Conservation (phyloP, 2,329 filamentous ascomycete species). For the Aspergillus quadricinctus region DNA sequence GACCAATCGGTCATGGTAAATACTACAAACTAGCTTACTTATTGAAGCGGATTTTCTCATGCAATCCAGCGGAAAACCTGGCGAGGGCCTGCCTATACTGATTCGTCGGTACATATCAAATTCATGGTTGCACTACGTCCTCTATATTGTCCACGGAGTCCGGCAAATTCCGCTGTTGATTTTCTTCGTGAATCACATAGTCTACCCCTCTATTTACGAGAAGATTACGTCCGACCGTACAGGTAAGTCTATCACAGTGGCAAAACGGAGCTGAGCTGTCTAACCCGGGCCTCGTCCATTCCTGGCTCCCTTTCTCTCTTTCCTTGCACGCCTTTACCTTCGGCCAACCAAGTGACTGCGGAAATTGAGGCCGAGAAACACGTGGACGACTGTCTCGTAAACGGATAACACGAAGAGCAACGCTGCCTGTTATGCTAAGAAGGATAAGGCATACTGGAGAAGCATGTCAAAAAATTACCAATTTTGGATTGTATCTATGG, state of each 20-base stretch:
- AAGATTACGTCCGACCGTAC: neutral
- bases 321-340: neutral
- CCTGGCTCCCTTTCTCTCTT: neutral
- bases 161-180: neutral
- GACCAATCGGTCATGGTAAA: neutral
- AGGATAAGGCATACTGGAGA: neutral
- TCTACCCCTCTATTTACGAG: neutral
- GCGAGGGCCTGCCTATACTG: neutral
- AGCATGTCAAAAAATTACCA: neutral
- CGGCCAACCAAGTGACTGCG: neutral
- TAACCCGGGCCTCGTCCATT: neutral
- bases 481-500: neutral
- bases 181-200: neutral
- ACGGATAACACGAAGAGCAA: neutral
- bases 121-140: neutral
- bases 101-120: neutral
- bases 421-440: neutral
- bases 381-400: neutral
- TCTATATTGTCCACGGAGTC: neutral
- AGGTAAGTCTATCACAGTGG: neutral
- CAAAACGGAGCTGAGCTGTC: neutral
- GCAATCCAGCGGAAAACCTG: neutral
- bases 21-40: neutral
- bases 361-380: neutral
- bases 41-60: neutral